phyloP scores from a whole-genome alignment of 1,139 yeast genomes.

The Candida sp. region DNA sequence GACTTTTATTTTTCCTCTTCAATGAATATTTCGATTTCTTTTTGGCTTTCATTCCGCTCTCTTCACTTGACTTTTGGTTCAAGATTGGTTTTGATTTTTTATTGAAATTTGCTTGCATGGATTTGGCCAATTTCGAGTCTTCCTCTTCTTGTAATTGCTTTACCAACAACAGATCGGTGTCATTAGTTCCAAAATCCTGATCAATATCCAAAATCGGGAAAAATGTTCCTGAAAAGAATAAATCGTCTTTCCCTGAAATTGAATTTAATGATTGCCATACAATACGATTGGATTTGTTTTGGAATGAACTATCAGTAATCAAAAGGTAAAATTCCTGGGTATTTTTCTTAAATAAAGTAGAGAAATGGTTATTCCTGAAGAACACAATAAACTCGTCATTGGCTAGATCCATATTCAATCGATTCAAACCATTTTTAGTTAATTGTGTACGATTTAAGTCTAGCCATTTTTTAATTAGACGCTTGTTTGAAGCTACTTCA shows the following conservation, averaged over 20 bases:
- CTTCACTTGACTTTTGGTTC: neutral
- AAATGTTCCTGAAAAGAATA: constrained; percentile 63
- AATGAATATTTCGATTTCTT: neutral
- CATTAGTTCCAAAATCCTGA: constrained; percentile 11
- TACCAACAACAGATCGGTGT: constrained; percentile 44
- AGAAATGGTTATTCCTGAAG: constrained; percentile 84
- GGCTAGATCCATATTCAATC: constrained; percentile 39
- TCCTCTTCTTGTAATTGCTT: constrained; percentile 60
- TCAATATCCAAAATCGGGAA: constrained; percentile 29
- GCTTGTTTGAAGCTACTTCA: constrained; percentile 10
- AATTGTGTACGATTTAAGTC: constrained; percentile 62
- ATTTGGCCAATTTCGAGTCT: constrained; percentile 51
- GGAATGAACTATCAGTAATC: constrained; percentile 71
- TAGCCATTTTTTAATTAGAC: constrained; percentile 37
- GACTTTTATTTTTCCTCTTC: neutral
- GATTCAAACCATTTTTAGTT: constrained; percentile 57
- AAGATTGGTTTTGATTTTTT: neutral
- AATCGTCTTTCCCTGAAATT: constrained; percentile 62
- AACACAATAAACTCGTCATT: constrained; percentile 52
- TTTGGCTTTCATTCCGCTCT: neutral
- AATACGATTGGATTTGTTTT: constrained; percentile 37
- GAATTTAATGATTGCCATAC: constrained; percentile 79
- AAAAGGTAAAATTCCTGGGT: constrained; percentile 52
- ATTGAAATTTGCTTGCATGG: constrained; percentile 32
- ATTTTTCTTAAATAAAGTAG: constrained; percentile 58